These are phyloP conservation scores for Pinus tabuliformis DNA, from an alignment of 75 land plant genomes.

Conservation along the genomic window DNA sequence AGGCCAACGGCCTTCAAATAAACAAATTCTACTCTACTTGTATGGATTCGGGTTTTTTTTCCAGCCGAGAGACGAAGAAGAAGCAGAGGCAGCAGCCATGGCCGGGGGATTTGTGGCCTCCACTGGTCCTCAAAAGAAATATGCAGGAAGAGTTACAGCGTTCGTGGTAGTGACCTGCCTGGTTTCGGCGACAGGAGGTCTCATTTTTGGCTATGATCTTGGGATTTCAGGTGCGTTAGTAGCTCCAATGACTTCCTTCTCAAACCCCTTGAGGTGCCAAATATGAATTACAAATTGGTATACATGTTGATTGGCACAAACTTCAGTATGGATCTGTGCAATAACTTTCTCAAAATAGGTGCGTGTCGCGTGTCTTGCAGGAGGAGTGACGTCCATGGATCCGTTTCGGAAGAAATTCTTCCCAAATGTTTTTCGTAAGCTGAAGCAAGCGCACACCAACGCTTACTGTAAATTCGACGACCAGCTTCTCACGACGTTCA, in stretches of 20 bases:
- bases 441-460: conserved; percentile 18
- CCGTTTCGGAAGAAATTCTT: conserved; percentile 60
- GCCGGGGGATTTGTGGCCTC: conserved; percentile 35
- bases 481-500: conserved; percentile 48
- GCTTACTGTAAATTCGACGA: conserved; percentile 70
- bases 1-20: too few relatives aligned
- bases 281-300: too few relatives aligned
- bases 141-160: conserved; percentile 18
- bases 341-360: too few relatives aligned
- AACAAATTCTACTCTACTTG: too few relatives aligned
- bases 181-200: conserved; percentile 47
- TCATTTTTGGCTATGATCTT: conserved; percentile 44
- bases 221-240: conserved; percentile 12
- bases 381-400: conserved; percentile 72
- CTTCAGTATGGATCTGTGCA: too few relatives aligned
- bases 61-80: too few relatives aligned
- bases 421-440: conserved; percentile 38
- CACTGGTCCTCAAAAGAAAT: conserved; percentile 9
- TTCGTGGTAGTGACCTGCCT: conserved; percentile 37
- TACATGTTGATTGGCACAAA: too few relatives aligned
- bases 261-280: too few relatives aligned
- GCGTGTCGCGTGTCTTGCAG: conserved; percentile 11
- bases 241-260: too few relatives aligned
- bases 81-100: conserved; percentile 3
- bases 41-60: too few relatives aligned